Percentiles rank a stretch among this genome's conserved stretches.
Conservation (phyloP, 176 grass and related monocot species). For the Oryza glaberrima region DNA sequence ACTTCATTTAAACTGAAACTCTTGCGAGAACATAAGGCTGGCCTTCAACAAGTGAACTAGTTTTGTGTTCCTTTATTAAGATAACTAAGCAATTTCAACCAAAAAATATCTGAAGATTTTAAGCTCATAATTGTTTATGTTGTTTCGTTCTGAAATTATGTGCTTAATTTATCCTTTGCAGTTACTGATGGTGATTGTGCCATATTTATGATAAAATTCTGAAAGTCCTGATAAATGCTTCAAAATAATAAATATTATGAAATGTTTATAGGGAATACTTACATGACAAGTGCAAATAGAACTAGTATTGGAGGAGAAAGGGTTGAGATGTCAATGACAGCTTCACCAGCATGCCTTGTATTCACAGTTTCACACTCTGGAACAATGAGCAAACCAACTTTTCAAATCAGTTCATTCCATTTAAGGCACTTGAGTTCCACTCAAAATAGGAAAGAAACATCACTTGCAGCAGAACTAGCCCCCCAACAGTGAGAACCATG, state of each 20-base stretch:
- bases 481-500: constrained; percentile 37
- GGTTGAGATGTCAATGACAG: constrained; percentile 49
- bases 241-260: neutral
- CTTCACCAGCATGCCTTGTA: constrained; percentile 56
- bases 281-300: constrained; percentile 67
- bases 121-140: neutral
- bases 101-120: neutral
- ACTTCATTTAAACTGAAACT: constrained; percentile 3
- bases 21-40: neutral
- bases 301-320: constrained; percentile 54
- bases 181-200: constrained; percentile 1
- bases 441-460: constrained; percentile 51
- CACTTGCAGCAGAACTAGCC: constrained; percentile 36
- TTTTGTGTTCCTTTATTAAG: neutral
- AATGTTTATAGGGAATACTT: constrained; percentile 31
- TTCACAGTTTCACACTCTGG: constrained; percentile 52
- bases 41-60: neutral
- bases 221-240: neutral
- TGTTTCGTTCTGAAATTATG: neutral
- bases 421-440: constrained; percentile 50
- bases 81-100: neutral
- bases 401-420: constrained; percentile 47
- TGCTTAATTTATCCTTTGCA: neutral
- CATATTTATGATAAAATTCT: neutral
- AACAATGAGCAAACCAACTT: constrained; percentile 55